Evolutionary conservation across 2,329 filamentous ascomycete genomes (phyloP), one percentile per base, ranked within the genome.

Genomic region (Periconia macrospinosa): DNA sequence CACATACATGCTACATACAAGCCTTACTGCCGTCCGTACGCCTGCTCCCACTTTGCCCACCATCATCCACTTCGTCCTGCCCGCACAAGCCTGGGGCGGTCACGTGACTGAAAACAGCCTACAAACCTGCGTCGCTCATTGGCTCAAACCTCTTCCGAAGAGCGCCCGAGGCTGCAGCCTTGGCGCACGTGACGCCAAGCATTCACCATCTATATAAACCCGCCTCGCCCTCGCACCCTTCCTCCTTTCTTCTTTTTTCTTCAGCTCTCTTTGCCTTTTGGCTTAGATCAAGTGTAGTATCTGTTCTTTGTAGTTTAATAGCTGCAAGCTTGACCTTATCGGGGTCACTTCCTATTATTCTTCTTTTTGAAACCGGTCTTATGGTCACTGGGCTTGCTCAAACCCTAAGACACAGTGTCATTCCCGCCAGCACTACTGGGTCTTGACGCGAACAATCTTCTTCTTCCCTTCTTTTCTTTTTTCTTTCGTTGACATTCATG

Each of bases 241-340:
- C 30, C 23, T 27, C 23, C 8, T 8, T 27, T 27, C 23, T 27
- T 27, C 23, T 45, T 46, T 35, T 18, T n/a, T 46, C 30, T n/a
- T 46, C 13, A 46, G 44, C 44, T 46, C 44, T 46, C 44, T 46
- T 46, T 46, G 44, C 44, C 44, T 7, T 35, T 7, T 46, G 44
- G 44, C 44, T 46, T 46, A 46, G 44, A 35, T 46, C 30, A 33
- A 46, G 44, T 46, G 23, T 46, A 35, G 44, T 35, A 30, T 46
- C 30, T 46, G 44, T 35, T 35, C 23, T 46, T 46, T 46, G 7
- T 35, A 27, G 42, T 44, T 44, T 44, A 44, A 44, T 44, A 20
- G 42, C 42, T 44, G 20, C 6, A 30, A 35, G 5, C 2, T 23
- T 33, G 7, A n/a, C 27, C 33, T n/a, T n/a, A n/a, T 35, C 23